Conservation (phyloP, 768 basidiomycete species). For the Mycena kentingensis region DNA sequence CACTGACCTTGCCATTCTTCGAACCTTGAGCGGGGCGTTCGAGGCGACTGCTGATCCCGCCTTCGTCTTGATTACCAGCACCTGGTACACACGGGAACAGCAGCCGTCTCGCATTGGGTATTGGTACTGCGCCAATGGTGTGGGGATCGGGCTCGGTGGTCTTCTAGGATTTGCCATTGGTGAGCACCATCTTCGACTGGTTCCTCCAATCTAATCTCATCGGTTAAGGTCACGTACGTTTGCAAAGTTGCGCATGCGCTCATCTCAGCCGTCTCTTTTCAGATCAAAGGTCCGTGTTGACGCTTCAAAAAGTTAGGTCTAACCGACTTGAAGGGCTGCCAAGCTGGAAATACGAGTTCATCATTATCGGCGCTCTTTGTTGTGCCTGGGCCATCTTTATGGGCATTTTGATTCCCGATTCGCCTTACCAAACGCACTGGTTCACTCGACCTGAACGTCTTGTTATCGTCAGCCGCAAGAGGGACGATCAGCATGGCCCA, state of each 20-base stretch:
- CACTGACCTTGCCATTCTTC: slow-evolving; percentile 36
- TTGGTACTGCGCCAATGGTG: slow-evolving; percentile 34
- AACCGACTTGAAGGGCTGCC: slow-evolving; percentile 10
- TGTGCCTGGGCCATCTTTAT: slow-evolving; percentile 32
- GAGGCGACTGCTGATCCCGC: slow-evolving; percentile 30
- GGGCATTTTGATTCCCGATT: slow-evolving; percentile 36
- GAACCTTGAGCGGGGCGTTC: slow-evolving; percentile 42
- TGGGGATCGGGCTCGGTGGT: slow-evolving; percentile 43
- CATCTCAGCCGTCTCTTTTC: neutral
- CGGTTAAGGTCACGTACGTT: slow-evolving; percentile 14
- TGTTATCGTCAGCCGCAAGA: slow-evolving; percentile 37
- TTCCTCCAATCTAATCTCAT: neutral
- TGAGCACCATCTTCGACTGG: neutral
- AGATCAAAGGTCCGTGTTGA: slow-evolving; percentile 16
- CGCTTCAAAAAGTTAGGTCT: neutral
- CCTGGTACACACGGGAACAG: slow-evolving; percentile 42
- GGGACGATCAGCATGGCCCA: slow-evolving; percentile 30
- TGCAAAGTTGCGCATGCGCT: neutral
- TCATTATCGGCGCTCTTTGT: slow-evolving; percentile 38
- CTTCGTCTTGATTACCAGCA: slow-evolving; percentile 38
- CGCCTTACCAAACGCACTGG: slow-evolving; percentile 34
- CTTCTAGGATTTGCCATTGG: slow-evolving; percentile 36
- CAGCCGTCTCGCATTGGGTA: slow-evolving; percentile 39
- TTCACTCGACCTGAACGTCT: slow-evolving; percentile 34
- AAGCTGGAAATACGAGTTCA: slow-evolving; percentile 24